Evolutionary conservation across 441 rosid species (phyloP), one percentile per base, ranked within the genome.

Genomic region (Capsella rubella): DNA sequence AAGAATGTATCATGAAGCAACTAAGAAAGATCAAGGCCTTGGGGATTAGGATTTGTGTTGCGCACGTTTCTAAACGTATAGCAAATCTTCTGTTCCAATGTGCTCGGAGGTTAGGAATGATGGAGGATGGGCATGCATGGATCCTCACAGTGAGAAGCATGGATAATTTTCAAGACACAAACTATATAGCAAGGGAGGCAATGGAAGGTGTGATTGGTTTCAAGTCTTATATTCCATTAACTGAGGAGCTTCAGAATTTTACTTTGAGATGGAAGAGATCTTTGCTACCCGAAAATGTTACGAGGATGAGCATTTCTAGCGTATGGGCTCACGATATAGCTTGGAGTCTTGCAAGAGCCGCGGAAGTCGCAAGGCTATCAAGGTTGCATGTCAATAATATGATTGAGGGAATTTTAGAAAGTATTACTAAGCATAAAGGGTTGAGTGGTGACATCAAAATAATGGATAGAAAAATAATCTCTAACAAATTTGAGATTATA

Each of bases 231-330:
- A 15, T 45, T n/a, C 50, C 50, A n/a, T 45, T 45, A 45, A 14
- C 50, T 6, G 1, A n/a, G 18, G 50, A 45, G 4, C 21, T n/a
- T 45, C 50, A 45, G 9, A 45, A 45, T 0, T 45, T 45, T 45
- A 45, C 50, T 45, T 45, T 45, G 50, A 45, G 21, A 45, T 45
- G 50, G 50, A 45, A n/a, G 50, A 45, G 50, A 45, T 45, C 50
- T 45, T 45, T 45, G 16, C 16, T 14, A 45, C 49, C 11, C 16
- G 49, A 45, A 45, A 18, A 45, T 14, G 49, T 45, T 5, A n/a
- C 8, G 18, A 45, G 21, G 9, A 45, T 45, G 50, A 45, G 50
- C 6, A 45, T 45, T 45, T 45, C 21, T 45, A 45, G 50, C 50
- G 3, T 45, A 45, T 45, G 50, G 50, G 50, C 50, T 14, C 50